Percentiles rank a stretch among this genome's conserved stretches.
These are phyloP conservation scores for Arachnopeziza araneosa DNA, from an alignment of 2,329 filamentous ascomycete species.

Conservation along the genomic window DNA sequence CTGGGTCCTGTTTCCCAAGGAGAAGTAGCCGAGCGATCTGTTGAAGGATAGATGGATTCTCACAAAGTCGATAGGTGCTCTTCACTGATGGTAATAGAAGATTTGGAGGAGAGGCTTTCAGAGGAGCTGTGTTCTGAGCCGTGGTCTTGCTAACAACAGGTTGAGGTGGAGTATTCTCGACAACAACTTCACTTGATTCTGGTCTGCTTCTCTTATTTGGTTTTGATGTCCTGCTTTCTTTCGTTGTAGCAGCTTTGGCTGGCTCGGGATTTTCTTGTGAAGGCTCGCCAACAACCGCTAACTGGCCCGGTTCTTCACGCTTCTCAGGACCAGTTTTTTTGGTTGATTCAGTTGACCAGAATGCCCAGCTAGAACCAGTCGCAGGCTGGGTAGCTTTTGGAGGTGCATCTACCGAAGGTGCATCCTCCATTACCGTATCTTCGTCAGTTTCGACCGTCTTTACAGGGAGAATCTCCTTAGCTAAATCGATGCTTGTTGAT, in stretches of 20 bases:
- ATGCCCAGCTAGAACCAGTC: slow-evolving; percentile 68
- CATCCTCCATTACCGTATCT: slow-evolving; percentile 23
- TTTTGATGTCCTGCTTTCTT: slow-evolving; percentile 20
- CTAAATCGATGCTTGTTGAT: slow-evolving; percentile 18
- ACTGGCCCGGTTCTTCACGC: slow-evolving; percentile 32
- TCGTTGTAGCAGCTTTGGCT: slow-evolving; percentile 15
- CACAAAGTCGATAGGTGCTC: slow-evolving; percentile 61
- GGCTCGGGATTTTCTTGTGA: slow-evolving; percentile 45
- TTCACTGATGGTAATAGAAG: slow-evolving; percentile 64
- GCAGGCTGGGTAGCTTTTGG: slow-evolving; percentile 23
- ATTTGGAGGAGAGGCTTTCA: slow-evolving; percentile 45
- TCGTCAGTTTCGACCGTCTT: slow-evolving; percentile 10
- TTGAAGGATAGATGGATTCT: slow-evolving; percentile 65
- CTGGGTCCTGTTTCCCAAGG: slow-evolving; percentile 48
- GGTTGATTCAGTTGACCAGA: slow-evolving; percentile 56
- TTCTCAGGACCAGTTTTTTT: slow-evolving; percentile 22
- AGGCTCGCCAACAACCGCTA: slow-evolving; percentile 53
- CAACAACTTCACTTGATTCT: slow-evolving; percentile 20
- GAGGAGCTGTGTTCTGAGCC: slow-evolving; percentile 13
- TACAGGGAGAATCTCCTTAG: slow-evolving; percentile 22
- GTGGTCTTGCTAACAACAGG: slow-evolving; percentile 7
- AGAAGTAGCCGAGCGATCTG: slow-evolving; percentile 56
- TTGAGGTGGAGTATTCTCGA: slow-evolving; percentile 16
- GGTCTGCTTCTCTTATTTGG: slow-evolving; percentile 22
- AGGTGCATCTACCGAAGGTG: slow-evolving; percentile 5